Percentiles rank a stretch among this genome's conserved stretches.
phyloP scores from a whole-genome alignment of 2,329 filamentous ascomycete genomes.

The Cladosporium sp. region DNA sequence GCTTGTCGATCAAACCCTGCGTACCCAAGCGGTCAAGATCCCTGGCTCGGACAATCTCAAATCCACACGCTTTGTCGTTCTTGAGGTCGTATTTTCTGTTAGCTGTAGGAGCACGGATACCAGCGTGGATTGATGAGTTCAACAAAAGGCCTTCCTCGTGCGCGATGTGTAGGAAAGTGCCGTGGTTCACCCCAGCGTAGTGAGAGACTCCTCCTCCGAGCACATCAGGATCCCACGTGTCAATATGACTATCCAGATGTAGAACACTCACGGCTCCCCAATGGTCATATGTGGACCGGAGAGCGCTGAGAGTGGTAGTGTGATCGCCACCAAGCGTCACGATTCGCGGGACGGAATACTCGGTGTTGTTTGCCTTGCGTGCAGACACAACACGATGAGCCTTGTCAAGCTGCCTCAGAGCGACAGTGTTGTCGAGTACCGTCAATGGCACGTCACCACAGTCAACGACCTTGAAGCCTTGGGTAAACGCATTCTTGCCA shows the following conservation, averaged over 20 bases:
- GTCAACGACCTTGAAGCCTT: conserved; percentile 49
- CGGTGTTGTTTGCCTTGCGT: conserved; percentile 38
- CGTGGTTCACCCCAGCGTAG: conserved; percentile 56
- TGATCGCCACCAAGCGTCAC: conserved; percentile 52
- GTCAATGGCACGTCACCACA: conserved; percentile 50
- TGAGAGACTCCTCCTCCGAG: conserved; percentile 53
- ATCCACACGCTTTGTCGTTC: conserved; percentile 55
- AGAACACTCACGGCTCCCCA: conserved; percentile 53
- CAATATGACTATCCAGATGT: conserved; percentile 51
- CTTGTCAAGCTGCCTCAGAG: conserved; percentile 47
- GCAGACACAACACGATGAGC: conserved; percentile 47
- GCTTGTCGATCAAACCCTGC: conserved; percentile 40
- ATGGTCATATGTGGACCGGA: conserved; percentile 43
- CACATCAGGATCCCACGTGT: conserved; percentile 52
- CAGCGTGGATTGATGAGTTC: conserved; percentile 56
- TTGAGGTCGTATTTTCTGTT: conserved; percentile 46
- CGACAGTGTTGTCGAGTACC: conserved; percentile 46
- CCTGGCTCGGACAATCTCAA: conserved; percentile 51
- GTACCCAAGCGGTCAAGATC: conserved; percentile 47
- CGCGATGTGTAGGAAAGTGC: conserved; percentile 57
- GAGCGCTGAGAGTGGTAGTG: conserved; percentile 48
- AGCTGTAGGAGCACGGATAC: conserved; percentile 50
- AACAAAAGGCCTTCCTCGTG: conserved; percentile 55
- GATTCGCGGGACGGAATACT: conserved; percentile 44
- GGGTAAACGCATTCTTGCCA: conserved; percentile 32